Conservation (phyloP, 371 early-diverging fungal species). For the Capillidium rhysosporum region DNA sequence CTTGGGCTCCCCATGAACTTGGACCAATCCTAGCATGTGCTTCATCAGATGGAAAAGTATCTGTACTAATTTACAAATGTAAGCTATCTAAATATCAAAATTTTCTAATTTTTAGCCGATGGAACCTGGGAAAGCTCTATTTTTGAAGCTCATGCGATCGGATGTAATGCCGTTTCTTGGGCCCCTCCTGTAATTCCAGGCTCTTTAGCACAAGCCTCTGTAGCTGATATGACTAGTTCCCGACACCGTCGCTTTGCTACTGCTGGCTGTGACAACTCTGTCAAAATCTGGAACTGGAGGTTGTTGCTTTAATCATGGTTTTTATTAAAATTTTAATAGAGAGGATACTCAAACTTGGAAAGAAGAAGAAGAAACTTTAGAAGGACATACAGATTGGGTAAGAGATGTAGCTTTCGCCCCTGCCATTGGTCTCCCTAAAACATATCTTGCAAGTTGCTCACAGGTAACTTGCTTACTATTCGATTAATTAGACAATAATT, state of each 20-base stretch:
- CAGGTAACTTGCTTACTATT: constrained; percentile 27
- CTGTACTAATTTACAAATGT: constrained; percentile 77
- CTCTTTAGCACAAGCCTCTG: constrained; percentile 45
- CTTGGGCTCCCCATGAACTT: constrained; percentile 94
- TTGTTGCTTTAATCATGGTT: constrained; percentile 8
- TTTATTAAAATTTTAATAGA: constrained; percentile 11
- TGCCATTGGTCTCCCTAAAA: constrained; percentile 74
- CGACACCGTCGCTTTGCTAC: constrained; percentile 65
- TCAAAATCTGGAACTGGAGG: constrained; percentile 81
- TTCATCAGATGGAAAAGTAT: constrained; percentile 91
- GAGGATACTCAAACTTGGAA: constrained; percentile 56
- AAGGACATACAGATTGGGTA: constrained; percentile 96
- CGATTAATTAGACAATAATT: neutral
- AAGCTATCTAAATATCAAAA: constrained; percentile 8
- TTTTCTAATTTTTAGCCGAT: constrained; percentile 27
- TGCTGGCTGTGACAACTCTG: constrained; percentile 87
- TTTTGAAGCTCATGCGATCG: constrained; percentile 79
- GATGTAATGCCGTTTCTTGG: constrained; percentile 88
- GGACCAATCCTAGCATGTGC: constrained; percentile 84
- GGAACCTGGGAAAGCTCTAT: constrained; percentile 53
- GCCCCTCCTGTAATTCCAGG: constrained; percentile 78
- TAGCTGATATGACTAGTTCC: constrained; percentile 19
- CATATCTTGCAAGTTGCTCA: constrained; percentile 79
- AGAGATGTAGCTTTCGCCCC: constrained; percentile 96
- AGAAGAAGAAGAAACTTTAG: constrained; percentile 50